These are phyloP conservation scores for Oryza punctata DNA, from an alignment of 176 grass and related monocot species.

Conservation along the genomic window DNA sequence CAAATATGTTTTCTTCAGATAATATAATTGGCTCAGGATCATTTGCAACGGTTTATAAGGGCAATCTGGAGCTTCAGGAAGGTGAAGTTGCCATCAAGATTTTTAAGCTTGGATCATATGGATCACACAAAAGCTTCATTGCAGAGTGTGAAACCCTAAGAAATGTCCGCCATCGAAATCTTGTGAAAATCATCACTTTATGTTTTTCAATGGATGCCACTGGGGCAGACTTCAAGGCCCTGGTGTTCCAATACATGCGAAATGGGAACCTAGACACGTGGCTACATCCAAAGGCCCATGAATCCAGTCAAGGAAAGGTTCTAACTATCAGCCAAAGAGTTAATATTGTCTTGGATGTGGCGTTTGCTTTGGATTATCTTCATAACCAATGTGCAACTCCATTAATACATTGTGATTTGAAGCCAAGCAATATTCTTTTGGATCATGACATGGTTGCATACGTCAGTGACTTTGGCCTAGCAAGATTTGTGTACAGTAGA, in stretches of 20 bases:
- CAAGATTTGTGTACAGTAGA: slow-evolving; percentile 24
- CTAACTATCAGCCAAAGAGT: slow-evolving; percentile 40
- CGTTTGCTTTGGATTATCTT: slow-evolving; percentile 55
- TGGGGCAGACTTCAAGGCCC: slow-evolving; percentile 61
- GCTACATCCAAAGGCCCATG: slow-evolving; percentile 43
- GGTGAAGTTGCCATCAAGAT: slow-evolving; percentile 56
- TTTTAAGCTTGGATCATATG: slow-evolving; percentile 40
- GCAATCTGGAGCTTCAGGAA: neutral
- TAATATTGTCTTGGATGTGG: slow-evolving; percentile 23
- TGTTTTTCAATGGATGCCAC: slow-evolving; percentile 51
- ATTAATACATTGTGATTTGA: slow-evolving; percentile 50
- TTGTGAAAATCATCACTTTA: slow-evolving; percentile 54
- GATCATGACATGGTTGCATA: slow-evolving; percentile 34
- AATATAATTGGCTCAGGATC: slow-evolving; percentile 53
- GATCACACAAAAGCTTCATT: slow-evolving; percentile 46
- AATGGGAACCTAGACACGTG: slow-evolving; percentile 66
- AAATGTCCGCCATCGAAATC: slow-evolving; percentile 54
- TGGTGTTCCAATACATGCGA: slow-evolving; percentile 55
- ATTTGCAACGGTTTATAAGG: slow-evolving; percentile 62
- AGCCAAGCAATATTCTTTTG: slow-evolving; percentile 59
- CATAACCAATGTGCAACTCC: slow-evolving; percentile 42
- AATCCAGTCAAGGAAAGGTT: neutral
- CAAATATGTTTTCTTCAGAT: slow-evolving; percentile 37
- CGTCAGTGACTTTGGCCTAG: slow-evolving; percentile 47
- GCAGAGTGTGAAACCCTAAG: slow-evolving; percentile 60